Evolutionary conservation across 2,329 filamentous ascomycete genomes (phyloP).

Genomic region (Aureobasidium sp.): DNA sequence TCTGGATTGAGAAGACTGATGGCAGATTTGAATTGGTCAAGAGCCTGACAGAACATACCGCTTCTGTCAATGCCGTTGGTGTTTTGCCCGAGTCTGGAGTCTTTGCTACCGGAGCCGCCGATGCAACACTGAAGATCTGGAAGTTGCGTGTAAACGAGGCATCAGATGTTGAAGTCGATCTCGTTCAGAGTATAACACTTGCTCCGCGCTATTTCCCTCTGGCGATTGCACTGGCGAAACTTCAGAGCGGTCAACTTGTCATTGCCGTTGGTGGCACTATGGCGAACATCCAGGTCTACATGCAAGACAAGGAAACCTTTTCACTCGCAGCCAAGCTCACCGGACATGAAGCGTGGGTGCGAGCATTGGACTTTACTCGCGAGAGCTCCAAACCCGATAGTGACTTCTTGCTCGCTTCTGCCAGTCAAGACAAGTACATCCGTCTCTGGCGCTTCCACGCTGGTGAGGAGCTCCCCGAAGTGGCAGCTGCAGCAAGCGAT

Average conservation of each 20-base stretch:
- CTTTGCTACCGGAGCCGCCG: constrained; percentile 53
- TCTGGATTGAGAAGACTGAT: constrained; percentile 42
- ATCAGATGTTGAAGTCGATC: constrained; percentile 27
- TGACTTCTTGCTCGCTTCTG: constrained; percentile 78
- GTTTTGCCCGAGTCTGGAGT: constrained; percentile 36
- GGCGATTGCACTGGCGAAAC: constrained; percentile 56
- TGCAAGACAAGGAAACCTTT: constrained; percentile 52
- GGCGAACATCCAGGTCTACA: constrained; percentile 71
- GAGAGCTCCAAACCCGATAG: constrained; percentile 47
- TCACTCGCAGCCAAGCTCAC: constrained; percentile 65
- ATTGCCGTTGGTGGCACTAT: constrained; percentile 82
- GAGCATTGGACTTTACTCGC: constrained; percentile 68
- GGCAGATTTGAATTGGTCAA: constrained; percentile 33
- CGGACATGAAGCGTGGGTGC: constrained; percentile 92
- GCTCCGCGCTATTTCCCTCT: constrained; percentile 76
- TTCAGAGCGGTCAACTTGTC: constrained; percentile 41
- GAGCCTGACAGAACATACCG: constrained; percentile 58
- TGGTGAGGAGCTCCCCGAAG: constrained; percentile 54
- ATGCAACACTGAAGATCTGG: constrained; percentile 61
- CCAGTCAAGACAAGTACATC: constrained; percentile 96
- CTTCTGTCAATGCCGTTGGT: constrained; percentile 59
- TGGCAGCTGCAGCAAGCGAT: constrained; percentile 47
- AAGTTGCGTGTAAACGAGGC: constrained; percentile 33
- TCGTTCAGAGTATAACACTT: constrained; percentile 62
- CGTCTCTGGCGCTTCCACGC: constrained; percentile 80